Evolutionary conservation across 495 filamentous ascomycete species (phyloP).

Genomic region (Penicillium angulare): DNA sequence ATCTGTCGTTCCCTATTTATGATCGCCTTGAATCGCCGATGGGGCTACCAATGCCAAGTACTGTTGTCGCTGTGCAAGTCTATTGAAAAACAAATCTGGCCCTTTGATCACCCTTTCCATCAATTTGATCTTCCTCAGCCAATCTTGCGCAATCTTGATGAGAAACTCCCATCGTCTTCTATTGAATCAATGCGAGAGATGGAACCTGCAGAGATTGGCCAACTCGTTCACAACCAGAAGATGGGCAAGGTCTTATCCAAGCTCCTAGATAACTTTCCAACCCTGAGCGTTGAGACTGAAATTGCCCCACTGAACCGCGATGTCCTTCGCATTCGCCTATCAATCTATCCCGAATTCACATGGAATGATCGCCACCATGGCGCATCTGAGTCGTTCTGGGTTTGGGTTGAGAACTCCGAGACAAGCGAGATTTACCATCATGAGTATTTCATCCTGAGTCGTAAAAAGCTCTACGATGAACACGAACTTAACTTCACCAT

Average conservation of each 20-base stretch:
- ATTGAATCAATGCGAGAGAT: constrained; percentile 87
- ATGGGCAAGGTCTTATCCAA: constrained; percentile 81
- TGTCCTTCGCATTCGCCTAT: constrained; percentile 83
- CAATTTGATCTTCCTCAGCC: constrained; percentile 91
- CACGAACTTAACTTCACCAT: constrained; percentile 99
- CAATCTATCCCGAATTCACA: constrained; percentile 80
- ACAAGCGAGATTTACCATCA: constrained; percentile 98
- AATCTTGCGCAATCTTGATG: constrained; percentile 78
- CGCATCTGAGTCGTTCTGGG: constrained; percentile 91
- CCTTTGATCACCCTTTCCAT: constrained; percentile 89
- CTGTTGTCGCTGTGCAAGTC: constrained; percentile 89
- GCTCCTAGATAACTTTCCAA: constrained; percentile 87
- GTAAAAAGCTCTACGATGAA: constrained; percentile 86
- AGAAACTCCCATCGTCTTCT: constrained; percentile 64
- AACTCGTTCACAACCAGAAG: constrained; percentile 82
- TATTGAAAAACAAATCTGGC: constrained; percentile 93
- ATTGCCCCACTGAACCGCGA: constrained; percentile 95
- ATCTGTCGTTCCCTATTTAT: constrained; percentile 96
- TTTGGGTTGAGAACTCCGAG: constrained; percentile 99
- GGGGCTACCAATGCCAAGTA: constrained; percentile 92
- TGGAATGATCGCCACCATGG: constrained; percentile 98
- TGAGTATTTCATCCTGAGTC: constrained; percentile 89
- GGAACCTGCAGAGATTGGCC: constrained; percentile 86
- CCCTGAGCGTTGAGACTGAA: constrained; percentile 82
- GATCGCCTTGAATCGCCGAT: constrained; percentile 90